These are phyloP conservation scores for Aspergillus wentii DNA, from an alignment of 495 filamentous ascomycete species.

Conservation along the genomic window DNA sequence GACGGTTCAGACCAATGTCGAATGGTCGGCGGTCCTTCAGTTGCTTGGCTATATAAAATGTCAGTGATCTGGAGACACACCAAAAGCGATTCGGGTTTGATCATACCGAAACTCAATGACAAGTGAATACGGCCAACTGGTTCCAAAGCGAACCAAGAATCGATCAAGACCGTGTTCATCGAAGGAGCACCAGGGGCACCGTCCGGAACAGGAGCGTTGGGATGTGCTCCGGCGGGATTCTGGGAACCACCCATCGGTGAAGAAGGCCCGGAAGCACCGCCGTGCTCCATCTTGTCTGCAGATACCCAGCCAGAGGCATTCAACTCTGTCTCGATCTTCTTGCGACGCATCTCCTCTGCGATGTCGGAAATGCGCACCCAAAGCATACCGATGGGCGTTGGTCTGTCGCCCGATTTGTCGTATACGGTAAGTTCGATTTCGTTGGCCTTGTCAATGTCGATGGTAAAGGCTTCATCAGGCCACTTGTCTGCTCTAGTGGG, in stretches of 20 bases:
- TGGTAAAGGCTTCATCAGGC: slow-evolving; percentile 82
- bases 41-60: slow-evolving; percentile 52
- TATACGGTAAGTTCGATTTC: slow-evolving; percentile 97
- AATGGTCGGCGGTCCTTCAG: slow-evolving; percentile 64
- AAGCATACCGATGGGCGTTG: slow-evolving; percentile 88
- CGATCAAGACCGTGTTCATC: slow-evolving; percentile 65
- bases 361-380: slow-evolving; percentile 98
- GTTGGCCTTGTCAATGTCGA: slow-evolving; percentile 96
- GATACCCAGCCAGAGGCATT: slow-evolving; percentile 93
- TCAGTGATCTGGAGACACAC: too few relatives aligned
- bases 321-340: slow-evolving; percentile 93
- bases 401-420: slow-evolving; percentile 83
- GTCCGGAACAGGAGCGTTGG: too few relatives aligned
- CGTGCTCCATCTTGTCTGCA: slow-evolving; percentile 81
- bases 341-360: slow-evolving; percentile 92
- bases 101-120: slow-evolving; percentile 79
- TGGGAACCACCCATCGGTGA: slow-evolving; percentile 32
- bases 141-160: slow-evolving; percentile 96
- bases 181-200: slow-evolving; percentile 31
- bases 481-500: slow-evolving; percentile 82
- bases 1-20: slow-evolving; percentile 85
- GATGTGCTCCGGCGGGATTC: slow-evolving; percentile 17
- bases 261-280: slow-evolving; percentile 38
- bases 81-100: not conserved
- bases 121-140: slow-evolving; percentile 86